Evolutionary conservation across 805 yeast genomes (phyloP).

Genomic region (Suhomyces canberraensis): DNA sequence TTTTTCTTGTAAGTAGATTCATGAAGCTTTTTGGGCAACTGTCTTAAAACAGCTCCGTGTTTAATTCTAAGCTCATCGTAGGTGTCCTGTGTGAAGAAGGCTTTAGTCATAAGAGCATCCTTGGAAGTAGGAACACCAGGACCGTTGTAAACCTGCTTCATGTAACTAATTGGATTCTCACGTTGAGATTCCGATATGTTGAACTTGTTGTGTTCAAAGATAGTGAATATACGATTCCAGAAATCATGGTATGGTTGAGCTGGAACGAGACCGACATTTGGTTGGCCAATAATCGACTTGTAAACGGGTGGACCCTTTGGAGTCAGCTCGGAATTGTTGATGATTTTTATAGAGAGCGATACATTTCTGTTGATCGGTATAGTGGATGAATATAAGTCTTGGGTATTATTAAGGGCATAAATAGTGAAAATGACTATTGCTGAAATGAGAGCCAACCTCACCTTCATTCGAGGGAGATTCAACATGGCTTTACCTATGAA

Average conservation of each 20-base stretch:
- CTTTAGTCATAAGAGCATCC: conserved; percentile 1
- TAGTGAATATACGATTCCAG: conserved; percentile 2
- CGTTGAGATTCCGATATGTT: conserved; percentile 1
- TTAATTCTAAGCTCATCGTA: conserved; percentile 1
- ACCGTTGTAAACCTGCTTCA: not conserved
- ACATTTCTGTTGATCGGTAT: not conserved
- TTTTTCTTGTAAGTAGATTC: conserved; percentile 6
- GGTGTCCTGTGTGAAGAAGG: conserved; percentile 1
- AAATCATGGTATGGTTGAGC: conserved; percentile 1
- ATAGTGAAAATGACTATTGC: not conserved
- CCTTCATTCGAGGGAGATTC: conserved; percentile 2
- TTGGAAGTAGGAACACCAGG: conserved; percentile 1
- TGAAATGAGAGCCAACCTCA: not conserved
- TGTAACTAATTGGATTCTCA: not conserved
- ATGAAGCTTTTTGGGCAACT: conserved; percentile 1
- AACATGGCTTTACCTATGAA: not conserved
- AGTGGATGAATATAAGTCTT: not conserved
- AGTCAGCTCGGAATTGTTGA: not conserved
- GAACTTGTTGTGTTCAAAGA: conserved; percentile 3
- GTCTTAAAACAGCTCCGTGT: conserved; percentile 2
- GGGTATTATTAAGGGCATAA: not conserved
- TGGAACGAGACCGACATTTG: conserved; percentile 1
- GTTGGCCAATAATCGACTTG: conserved; percentile 1
- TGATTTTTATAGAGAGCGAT: not conserved
- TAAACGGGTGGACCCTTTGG: not conserved